phyloP scores from a whole-genome alignment of 768 basidiomycete genomes.

The Serendipita sp. region DNA sequence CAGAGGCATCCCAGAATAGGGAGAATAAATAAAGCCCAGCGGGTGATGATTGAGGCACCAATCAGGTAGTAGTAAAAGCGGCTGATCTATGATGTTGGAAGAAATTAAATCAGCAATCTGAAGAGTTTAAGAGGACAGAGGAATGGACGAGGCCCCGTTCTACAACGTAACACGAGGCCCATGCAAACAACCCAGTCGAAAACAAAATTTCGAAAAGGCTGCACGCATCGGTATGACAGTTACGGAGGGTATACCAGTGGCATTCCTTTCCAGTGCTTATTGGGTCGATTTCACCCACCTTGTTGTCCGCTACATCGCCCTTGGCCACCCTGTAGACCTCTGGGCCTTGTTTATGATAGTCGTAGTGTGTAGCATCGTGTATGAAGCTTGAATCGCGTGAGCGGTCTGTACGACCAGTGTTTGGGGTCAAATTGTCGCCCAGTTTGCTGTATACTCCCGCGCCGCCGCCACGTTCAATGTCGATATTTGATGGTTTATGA shows the following conservation, averaged over 20 bases:
- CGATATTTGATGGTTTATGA: not conserved
- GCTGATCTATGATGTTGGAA: conserved; percentile 26
- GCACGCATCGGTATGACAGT: too few species aligned
- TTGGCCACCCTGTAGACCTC: conserved; percentile 25
- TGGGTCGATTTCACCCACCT: conserved; percentile 21
- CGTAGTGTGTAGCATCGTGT: not conserved
- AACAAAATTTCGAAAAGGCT: too few species aligned
- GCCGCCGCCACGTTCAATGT: not conserved
- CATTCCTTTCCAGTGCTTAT: too few species aligned
- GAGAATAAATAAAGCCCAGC: conserved; percentile 66
- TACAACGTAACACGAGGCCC: too few species aligned
- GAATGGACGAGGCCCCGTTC: not conserved
- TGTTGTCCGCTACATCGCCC: conserved; percentile 42
- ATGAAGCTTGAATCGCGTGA: not conserved
- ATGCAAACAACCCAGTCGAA: too few species aligned
- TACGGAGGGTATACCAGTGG: too few species aligned
- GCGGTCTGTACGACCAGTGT: not conserved
- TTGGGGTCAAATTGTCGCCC: conserved; percentile 2
- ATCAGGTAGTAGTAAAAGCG: conserved; percentile 58
- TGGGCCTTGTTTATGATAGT: not conserved
- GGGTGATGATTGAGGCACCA: conserved; percentile 57
- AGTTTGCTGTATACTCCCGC: not conserved
- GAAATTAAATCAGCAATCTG: not conserved
- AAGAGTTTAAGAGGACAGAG: not conserved
- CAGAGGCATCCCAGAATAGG: conserved; percentile 50